Percentiles rank a stretch among this genome's conserved stretches.
These are phyloP conservation scores for Kodamaea kakaduensis DNA, from an alignment of 805 yeast species.

Conservation along the genomic window DNA sequence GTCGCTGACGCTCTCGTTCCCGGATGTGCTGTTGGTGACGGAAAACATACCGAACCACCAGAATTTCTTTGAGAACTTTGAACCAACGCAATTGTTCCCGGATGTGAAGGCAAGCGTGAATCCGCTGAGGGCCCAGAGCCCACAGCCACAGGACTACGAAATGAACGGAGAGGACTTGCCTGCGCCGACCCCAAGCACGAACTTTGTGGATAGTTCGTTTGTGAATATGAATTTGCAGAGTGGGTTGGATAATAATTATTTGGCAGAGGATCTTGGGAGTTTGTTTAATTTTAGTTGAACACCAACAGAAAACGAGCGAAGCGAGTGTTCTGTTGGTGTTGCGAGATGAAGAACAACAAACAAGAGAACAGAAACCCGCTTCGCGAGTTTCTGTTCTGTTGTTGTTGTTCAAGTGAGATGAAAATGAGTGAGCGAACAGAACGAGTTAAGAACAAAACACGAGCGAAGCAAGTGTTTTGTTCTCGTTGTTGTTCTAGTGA, in stretches of 20 bases:
- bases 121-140: slow-evolving; percentile 36
- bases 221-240: slow-evolving; percentile 42
- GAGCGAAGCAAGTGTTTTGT: too few relatives aligned
- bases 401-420: too few relatives aligned
- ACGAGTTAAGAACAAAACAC: too few relatives aligned
- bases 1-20: slow-evolving; percentile 38
- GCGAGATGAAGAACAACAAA: too few relatives aligned
- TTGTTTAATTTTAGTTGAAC: slow-evolving; percentile 33
- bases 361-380: too few relatives aligned
- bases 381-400: too few relatives aligned
- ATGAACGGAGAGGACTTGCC: slow-evolving; percentile 17
- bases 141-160: slow-evolving; percentile 14
- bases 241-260: slow-evolving; percentile 23
- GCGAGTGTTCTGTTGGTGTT: too few relatives aligned
- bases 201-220: slow-evolving; percentile 39
- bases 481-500: too few relatives aligned
- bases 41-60: slow-evolving; percentile 45
- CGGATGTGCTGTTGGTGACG: slow-evolving; percentile 54
- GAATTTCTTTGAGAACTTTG: slow-evolving; percentile 48
- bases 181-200: slow-evolving; percentile 28
- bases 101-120: slow-evolving; percentile 32
- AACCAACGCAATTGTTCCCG: slow-evolving; percentile 56
- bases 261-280: slow-evolving; percentile 24
- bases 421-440: too few relatives aligned
- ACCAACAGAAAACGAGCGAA: too few relatives aligned